Base-by-base conservation (phyloP, 768 basidiomycete genomes). In the Scleroderma citrinum region DNA sequence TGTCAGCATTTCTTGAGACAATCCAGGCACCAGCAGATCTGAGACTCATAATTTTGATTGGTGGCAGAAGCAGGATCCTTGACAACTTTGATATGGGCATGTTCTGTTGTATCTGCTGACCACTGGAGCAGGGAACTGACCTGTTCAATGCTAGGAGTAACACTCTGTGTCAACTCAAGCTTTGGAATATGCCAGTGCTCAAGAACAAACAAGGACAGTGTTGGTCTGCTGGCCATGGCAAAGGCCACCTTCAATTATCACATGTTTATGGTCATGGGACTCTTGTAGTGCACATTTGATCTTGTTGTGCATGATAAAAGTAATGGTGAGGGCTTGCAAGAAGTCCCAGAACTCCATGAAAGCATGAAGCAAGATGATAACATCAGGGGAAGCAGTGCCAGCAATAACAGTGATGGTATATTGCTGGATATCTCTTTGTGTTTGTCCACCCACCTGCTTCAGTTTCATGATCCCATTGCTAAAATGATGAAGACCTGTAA, bases 171-270 rank as follows among this genome's bases (percentile, higher is more conserved):
- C 19, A 69, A 58, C 44, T 72, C 69, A 8, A 74, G 60, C 52
- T 77, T 77, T 2, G 69, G 72, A 36, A 76, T 75, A 16, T 66
- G 44, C 56, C 66, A 76, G 46, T 73, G 52, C 7, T 66, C 31
- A 19, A 71, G 65, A 1, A 59, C 11, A 23, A 2, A 66, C 31
- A 19, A 71, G 65, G 1, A 59, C 11, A 23, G 5, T 12, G 3
- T 24, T 46, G 10, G 57, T 48, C 12, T 39, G 51, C 35, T 59
- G 58, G 17, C 68, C 67, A n/a, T 37, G 17, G 17, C 60, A 48
- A 23, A 64, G 64, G 12, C 64, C 60, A 3, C 59, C 56, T 1
- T 55, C 53, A 13, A 70, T 53, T 31, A 75, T 69, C 3, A 55
- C 52, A 5, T 65, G 36, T 48, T 75, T 75, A 58, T 68, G 50